phyloP scores from a whole-genome alignment of 1,139 yeast genomes.

The Blastobotrys malaysiensis region DNA sequence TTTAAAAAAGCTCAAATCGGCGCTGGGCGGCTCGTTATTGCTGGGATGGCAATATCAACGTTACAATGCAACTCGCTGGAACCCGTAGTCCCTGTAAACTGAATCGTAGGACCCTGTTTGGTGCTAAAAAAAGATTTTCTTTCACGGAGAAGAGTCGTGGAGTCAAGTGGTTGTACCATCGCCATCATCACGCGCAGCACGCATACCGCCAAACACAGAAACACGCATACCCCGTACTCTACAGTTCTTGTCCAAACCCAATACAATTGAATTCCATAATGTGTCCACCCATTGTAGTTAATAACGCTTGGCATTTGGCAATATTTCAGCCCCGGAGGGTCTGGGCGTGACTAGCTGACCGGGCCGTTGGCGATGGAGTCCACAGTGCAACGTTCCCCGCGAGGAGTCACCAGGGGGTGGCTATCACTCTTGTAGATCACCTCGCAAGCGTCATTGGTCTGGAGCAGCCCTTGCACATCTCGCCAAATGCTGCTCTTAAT shows the following conservation, averaged over 20 bases:
- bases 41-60: background rate
- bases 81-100: too few species aligned
- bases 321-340: too few species aligned
- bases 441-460: constrained; percentile 10
- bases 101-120: too few species aligned
- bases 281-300: too few species aligned
- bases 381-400: constrained; percentile 13
- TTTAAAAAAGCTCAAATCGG: too few species aligned
- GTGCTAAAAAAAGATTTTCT: too few species aligned
- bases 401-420: constrained; percentile 3
- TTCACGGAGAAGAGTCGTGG: background rate
- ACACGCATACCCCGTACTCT: background rate
- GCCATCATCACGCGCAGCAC: background rate
- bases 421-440: constrained; percentile 12
- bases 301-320: too few species aligned
- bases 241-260: background rate
- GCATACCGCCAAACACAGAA: background rate
- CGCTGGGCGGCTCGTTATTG: too few species aligned
- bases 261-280: too few species aligned
- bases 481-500: constrained; percentile 13
- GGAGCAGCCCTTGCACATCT: constrained; percentile 14
- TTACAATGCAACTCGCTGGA: background rate
- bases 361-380: constrained; percentile 11
- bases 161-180: background rate
- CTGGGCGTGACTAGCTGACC: constrained; percentile 9